A percentile compares a stretch with the other conserved stretches of the same genome.
Evolutionary conservation across 2,329 filamentous ascomycete species (phyloP).

Genomic region (Trichoderma semiorbis): DNA sequence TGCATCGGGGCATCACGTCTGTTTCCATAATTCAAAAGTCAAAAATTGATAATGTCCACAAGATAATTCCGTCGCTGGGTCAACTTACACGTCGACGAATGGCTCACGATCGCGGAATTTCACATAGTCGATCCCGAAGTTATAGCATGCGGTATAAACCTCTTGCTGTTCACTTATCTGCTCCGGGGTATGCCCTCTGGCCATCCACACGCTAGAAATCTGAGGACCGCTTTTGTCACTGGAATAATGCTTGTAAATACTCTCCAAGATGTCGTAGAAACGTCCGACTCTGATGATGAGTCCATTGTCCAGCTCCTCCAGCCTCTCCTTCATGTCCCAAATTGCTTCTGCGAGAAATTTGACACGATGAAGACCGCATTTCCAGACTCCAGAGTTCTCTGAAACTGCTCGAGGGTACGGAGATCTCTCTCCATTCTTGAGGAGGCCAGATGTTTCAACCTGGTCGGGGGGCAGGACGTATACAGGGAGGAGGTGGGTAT

Average conservation of each 20-base stretch:
- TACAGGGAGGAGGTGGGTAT: slow-evolving; percentile 68
- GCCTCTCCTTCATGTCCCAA: slow-evolving; percentile 64
- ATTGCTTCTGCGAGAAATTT: slow-evolving; percentile 70
- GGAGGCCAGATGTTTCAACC: slow-evolving; percentile 70
- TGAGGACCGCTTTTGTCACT: slow-evolving; percentile 34
- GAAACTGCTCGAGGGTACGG: slow-evolving; percentile 66
- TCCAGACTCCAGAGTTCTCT: slow-evolving; percentile 62
- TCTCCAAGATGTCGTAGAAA: slow-evolving; percentile 54
- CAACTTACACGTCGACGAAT: slow-evolving; percentile 70
- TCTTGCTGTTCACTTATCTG: slow-evolving; percentile 62
- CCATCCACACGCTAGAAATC: slow-evolving; percentile 70
- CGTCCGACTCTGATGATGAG: slow-evolving; percentile 63
- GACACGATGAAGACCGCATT: slow-evolving; percentile 68
- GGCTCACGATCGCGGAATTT: slow-evolving; percentile 75
- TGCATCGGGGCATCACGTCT: slow-evolving; percentile 65
- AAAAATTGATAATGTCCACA: neutral
- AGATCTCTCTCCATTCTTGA: slow-evolving; percentile 50
- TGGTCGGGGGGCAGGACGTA: slow-evolving; percentile 68
- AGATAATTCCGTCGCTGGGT: neutral
- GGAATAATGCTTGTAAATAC: slow-evolving; percentile 51
- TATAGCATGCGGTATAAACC: slow-evolving; percentile 51
- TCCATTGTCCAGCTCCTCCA: slow-evolving; percentile 58
- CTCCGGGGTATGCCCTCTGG: slow-evolving; percentile 64
- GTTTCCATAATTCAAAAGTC: neutral
- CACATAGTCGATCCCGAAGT: slow-evolving; percentile 56